phyloP scores from a whole-genome alignment of 257 asterid species.

The Plectranthus barbatus region DNA sequence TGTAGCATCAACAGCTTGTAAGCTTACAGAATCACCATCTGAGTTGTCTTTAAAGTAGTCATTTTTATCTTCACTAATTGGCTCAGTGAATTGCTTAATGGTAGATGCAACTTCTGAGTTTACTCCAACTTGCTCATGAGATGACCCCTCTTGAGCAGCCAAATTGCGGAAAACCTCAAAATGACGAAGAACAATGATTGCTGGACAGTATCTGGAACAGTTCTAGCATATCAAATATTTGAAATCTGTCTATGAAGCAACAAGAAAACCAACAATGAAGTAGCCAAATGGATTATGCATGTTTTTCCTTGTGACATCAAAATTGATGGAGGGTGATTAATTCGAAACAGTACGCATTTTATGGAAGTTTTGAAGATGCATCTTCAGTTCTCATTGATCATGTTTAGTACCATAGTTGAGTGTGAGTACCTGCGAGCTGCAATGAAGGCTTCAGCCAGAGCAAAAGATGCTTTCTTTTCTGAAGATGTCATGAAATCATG shows the following conservation, averaged over 20 bases:
- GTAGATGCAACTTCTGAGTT: constrained; percentile 82
- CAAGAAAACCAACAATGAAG: background rate
- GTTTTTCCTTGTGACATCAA: constrained; percentile 2
- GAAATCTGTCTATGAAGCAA: constrained; percentile 1
- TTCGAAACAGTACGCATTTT: background rate
- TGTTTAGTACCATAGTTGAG: constrained; percentile 12
- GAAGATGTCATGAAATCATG: constrained; percentile 69
- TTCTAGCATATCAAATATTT: constrained; percentile 8
- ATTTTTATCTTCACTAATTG: constrained; percentile 41
- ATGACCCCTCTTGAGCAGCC: constrained; percentile 68
- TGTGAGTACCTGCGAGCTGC: constrained; percentile 65
- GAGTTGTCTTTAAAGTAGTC: constrained; percentile 36
- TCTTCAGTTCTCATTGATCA: constrained; percentile 1
- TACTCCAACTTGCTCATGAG: constrained; percentile 75
- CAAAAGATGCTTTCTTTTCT: constrained; percentile 72
- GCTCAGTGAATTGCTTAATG: constrained; percentile 78
- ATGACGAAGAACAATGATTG: constrained; percentile 89
- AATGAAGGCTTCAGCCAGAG: constrained; percentile 79
- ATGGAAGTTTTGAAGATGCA: constrained; percentile 4
- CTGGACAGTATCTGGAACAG: constrained; percentile 64
- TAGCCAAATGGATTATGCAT: constrained; percentile 1
- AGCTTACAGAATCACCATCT: constrained; percentile 45
- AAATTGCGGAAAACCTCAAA: constrained; percentile 71
- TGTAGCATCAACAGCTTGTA: constrained; percentile 12
- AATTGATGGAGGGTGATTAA: background rate